Percentiles rank a stretch among this genome's conserved stretches.
phyloP scores from a whole-genome alignment of 805 yeast species.

The Blastobotrys mokoenaii region DNA sequence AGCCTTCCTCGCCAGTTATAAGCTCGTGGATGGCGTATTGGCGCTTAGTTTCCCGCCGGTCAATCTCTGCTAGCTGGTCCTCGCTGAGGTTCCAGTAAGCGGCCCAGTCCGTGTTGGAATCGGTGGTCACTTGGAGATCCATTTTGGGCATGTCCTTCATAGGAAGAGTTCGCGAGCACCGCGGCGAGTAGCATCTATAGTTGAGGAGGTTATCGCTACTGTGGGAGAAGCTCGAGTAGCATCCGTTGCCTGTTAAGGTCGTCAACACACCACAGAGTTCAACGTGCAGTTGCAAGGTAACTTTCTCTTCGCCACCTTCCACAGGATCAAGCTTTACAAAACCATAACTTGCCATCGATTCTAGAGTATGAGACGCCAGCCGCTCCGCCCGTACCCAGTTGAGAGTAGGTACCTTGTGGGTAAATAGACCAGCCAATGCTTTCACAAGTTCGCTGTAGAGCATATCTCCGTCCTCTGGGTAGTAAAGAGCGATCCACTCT shows the following conservation, averaged over 20 bases:
- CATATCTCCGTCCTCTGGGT: slow-evolving; percentile 8
- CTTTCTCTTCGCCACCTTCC: slow-evolving; percentile 8
- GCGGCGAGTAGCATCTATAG: slow-evolving; percentile 24
- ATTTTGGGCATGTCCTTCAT: slow-evolving; percentile 6
- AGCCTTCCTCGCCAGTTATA: slow-evolving; percentile 60
- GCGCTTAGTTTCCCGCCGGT: slow-evolving; percentile 41
- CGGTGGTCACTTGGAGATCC: slow-evolving; percentile 14
- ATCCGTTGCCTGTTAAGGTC: slow-evolving; percentile 26
- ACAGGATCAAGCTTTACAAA: slow-evolving; percentile 14
- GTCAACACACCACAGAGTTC: slow-evolving; percentile 28
- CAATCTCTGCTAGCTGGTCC: slow-evolving; percentile 16
- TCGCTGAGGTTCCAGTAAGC: slow-evolving; percentile 21
- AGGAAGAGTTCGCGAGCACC: slow-evolving; percentile 20
- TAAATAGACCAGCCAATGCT: slow-evolving; percentile 19
- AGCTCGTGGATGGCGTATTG: slow-evolving; percentile 74
- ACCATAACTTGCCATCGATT: slow-evolving; percentile 18
- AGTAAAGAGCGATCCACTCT: slow-evolving; percentile 12
- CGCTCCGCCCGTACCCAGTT: slow-evolving; percentile 25
- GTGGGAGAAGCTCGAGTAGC: slow-evolving; percentile 22
- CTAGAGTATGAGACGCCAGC: slow-evolving; percentile 21
- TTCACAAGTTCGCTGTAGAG: slow-evolving; percentile 12
- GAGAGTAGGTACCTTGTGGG: slow-evolving; percentile 22
- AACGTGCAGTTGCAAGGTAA: slow-evolving; percentile 3
- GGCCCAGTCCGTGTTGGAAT: slow-evolving; percentile 21
- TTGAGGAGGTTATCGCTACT: slow-evolving; percentile 5